phyloP scores from a whole-genome alignment of 163 green algal species.

The Scenedesmus sp. region DNA sequence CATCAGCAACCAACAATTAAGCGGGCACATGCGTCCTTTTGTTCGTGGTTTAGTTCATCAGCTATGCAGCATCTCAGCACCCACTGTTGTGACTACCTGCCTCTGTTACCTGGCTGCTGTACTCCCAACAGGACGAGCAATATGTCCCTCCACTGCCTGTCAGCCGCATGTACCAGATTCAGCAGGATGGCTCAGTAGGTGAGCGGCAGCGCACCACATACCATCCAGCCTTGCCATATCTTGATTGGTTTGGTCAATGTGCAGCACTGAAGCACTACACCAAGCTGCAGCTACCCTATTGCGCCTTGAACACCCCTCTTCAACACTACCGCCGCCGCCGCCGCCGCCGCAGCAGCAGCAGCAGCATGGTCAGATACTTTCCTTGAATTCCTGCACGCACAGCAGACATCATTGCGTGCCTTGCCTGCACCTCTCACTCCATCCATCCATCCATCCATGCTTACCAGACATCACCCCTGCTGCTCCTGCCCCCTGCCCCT shows the following conservation, averaged over 20 bases:
- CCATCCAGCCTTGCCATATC: not conserved
- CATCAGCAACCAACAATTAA: no score
- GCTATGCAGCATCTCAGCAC: not conserved
- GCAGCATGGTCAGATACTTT: not conserved
- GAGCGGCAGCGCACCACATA: not conserved
- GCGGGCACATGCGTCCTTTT: no score
- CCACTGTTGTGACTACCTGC: not conserved
- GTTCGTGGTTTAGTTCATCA: no score
- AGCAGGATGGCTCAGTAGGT: slow-evolving; percentile 6
- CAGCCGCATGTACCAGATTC: not conserved
- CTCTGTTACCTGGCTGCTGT: not conserved
- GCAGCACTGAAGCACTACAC: not conserved
- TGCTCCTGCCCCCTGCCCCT: not conserved
- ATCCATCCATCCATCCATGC: not conserved
- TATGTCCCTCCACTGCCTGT: not conserved
- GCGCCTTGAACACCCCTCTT: no score
- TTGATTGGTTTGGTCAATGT: not conserved
- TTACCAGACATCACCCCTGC: not conserved
- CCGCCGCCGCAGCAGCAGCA: not conserved
- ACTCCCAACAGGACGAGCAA: not conserved
- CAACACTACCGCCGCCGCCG: no score
- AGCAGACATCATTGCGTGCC: not conserved
- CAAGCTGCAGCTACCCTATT: no score
- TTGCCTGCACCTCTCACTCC: not conserved
- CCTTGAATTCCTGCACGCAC: not conserved